Base-by-base conservation (phyloP, 2,329 filamentous ascomycete species). In the Fusarium ramigenum region DNA sequence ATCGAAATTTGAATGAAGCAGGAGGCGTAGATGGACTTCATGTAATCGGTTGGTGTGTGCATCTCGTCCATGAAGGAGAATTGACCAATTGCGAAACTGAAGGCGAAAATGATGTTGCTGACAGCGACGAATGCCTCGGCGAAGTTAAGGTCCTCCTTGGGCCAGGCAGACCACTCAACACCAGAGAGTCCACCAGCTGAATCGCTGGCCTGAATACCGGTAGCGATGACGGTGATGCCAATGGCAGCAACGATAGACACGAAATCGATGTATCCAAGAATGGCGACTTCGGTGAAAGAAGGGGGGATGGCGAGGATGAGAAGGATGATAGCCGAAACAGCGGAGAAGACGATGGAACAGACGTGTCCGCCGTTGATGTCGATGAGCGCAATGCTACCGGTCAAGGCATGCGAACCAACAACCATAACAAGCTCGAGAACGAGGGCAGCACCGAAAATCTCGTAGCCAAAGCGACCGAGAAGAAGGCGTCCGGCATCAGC, bases 331-430 rank as follows among this genome's bases (percentile, higher is more conserved):
- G 83, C 84, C 7, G 84, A 85, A 32, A 86, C 80, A 49, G 85
- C 81, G 16, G 82, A 82, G 69, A 86, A 87, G 30, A 75, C 73
- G 21, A 75, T 70, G 37, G 73, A 75, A 19, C 73, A 75, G 70
- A 73, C 69, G 14, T 79, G 87, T 70, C 91, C 86, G 4, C 87
- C 80, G 4, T 90, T 90, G 60, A 93, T 84, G 53, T 86, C 89
- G 75, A 90, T 90, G 80, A 93, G 87, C 71, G 91, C 91, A 74
- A 93, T 91, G 46, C 86, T 87, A 72, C 93, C 93, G 0, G 91
- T 93, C 68, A 93, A 82, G 43, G 92, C 85, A 80, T 94, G 93
- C n/a, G 91, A 92, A 32, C 88, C 90, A 81, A 92, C 90, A 72
- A 93, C 87, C 82, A 94, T 92, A 53, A 92, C 82, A 39, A 93